Evolutionary conservation across 768 basidiomycete species (phyloP).

Genomic region (Kwoniella dendrophila): DNA sequence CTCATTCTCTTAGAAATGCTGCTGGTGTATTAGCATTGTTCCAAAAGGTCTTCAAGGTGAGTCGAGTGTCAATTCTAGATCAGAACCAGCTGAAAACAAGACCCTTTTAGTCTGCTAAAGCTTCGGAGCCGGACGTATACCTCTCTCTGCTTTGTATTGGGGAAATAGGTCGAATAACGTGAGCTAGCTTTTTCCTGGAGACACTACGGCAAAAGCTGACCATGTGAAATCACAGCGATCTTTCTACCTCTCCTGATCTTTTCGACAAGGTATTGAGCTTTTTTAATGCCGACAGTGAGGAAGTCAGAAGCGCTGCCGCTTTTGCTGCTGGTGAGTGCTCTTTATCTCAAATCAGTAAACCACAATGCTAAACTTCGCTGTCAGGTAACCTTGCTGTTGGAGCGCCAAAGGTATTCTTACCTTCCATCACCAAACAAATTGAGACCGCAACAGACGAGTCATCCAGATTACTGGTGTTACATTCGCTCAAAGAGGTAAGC

Average conservation of each 20-base stretch:
- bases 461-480: conserved; percentile 78
- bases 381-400: conserved; percentile 94
- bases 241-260: conserved; percentile 76
- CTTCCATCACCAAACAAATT: conserved; percentile 73
- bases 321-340: conserved; percentile 76
- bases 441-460: conserved; percentile 60
- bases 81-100: conserved; percentile 53
- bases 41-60: conserved; percentile 75
- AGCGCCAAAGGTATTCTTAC: conserved; percentile 82
- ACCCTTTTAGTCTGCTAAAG: conserved; percentile 51
- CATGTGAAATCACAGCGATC: conserved; percentile 65
- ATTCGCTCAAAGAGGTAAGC: conserved; percentile 86
- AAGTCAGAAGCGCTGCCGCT: conserved; percentile 84
- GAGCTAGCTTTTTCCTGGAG: conserved; percentile 40
- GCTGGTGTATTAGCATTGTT: conserved; percentile 84
- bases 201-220: neutral
- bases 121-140: conserved; percentile 69
- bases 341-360: neutral
- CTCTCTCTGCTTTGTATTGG: conserved; percentile 86
- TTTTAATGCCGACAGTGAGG: conserved; percentile 78
- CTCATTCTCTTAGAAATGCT: conserved; percentile 68
- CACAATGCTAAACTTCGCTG: neutral
- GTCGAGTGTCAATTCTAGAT: conserved; percentile 14
- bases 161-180: conserved; percentile 91
- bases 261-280: conserved; percentile 74